Evolutionary conservation across 2,329 filamentous ascomycete genomes (phyloP).

Genomic region (Cercospora nicotianae): DNA sequence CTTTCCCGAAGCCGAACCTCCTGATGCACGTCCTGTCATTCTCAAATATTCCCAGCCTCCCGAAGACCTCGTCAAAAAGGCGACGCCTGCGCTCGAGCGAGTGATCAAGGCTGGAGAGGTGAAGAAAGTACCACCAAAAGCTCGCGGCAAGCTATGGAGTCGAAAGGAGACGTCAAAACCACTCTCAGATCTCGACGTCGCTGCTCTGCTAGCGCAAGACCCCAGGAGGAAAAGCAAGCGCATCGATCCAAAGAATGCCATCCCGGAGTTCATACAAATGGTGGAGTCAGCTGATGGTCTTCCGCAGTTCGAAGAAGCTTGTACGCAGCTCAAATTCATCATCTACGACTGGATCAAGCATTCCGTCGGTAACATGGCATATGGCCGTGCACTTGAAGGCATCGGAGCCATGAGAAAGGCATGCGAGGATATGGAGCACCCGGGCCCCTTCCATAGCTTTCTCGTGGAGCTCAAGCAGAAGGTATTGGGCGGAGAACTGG

Average conservation of each 20-base stretch:
- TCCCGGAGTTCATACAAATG: constrained; percentile 87
- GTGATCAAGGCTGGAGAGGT: constrained; percentile 72
- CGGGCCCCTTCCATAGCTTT: constrained; percentile 73
- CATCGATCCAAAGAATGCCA: constrained; percentile 70
- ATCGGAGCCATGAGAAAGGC: constrained; percentile 77
- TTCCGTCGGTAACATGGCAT: constrained; percentile 74
- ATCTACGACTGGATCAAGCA: constrained; percentile 67
- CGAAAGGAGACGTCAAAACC: constrained; percentile 68
- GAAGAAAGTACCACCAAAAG: constrained; percentile 61
- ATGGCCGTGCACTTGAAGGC: constrained; percentile 72
- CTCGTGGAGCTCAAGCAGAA: constrained; percentile 69
- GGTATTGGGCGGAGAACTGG: constrained; percentile 67
- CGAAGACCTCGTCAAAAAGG: constrained; percentile 61
- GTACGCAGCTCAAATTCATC: constrained; percentile 72
- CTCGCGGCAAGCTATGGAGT: constrained; percentile 59
- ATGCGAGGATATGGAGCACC: constrained; percentile 72
- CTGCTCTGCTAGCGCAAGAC: constrained; percentile 68
- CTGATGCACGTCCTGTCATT: constrained; percentile 63
- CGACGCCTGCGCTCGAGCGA: constrained; percentile 58
- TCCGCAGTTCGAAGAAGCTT: constrained; percentile 63
- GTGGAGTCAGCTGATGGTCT: constrained; percentile 61
- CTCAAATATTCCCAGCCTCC: constrained; percentile 73
- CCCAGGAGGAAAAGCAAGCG: constrained; percentile 48
- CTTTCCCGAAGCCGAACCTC: constrained; percentile 64
- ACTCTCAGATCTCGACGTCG: constrained; percentile 84